These are phyloP conservation scores for Cyberlindnera subsufficiens DNA, from an alignment of 805 yeast genomes.

Conservation along the genomic window DNA sequence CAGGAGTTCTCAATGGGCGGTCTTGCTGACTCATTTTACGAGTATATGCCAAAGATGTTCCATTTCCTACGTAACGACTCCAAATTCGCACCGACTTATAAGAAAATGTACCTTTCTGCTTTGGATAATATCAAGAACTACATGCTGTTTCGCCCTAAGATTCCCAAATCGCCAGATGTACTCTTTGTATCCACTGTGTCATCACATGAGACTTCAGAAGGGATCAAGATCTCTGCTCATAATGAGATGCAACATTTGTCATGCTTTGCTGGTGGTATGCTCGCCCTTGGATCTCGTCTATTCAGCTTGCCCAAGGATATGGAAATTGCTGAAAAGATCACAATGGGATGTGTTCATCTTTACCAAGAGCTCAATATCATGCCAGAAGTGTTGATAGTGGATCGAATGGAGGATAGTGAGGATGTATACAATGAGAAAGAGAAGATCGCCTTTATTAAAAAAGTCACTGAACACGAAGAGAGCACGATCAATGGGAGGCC, in stretches of 20 bases:
- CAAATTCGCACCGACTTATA: constrained; percentile 20
- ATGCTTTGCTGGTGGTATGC: constrained; percentile 51
- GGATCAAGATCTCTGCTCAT: constrained; percentile 17
- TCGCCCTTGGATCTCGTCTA: constrained; percentile 40
- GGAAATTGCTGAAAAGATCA: constrained; percentile 35
- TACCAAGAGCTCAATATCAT: constrained; percentile 34
- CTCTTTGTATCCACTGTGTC: constrained; percentile 23
- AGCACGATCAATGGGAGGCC: background rate
- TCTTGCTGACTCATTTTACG: constrained; percentile 41
- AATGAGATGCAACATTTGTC: constrained; percentile 41
- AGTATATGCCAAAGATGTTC: constrained; percentile 42
- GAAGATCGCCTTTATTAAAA: constrained; percentile 4
- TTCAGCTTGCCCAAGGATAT: constrained; percentile 31
- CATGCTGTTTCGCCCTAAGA: constrained; percentile 40
- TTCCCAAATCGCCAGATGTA: constrained; percentile 34
- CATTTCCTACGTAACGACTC: constrained; percentile 36
- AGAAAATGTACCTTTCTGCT: constrained; percentile 31
- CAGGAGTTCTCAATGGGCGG: constrained; percentile 33
- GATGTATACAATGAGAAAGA: constrained; percentile 20
- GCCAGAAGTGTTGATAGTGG: constrained; percentile 37
- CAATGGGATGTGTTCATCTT: constrained; percentile 44
- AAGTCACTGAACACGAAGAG: background rate
- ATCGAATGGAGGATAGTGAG: constrained; percentile 15
- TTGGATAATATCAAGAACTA: constrained; percentile 32
- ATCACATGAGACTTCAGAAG: constrained; percentile 20